These are phyloP conservation scores for Coprinopsis strossmayeri DNA, from an alignment of 768 basidiomycete species.

Conservation along the genomic window DNA sequence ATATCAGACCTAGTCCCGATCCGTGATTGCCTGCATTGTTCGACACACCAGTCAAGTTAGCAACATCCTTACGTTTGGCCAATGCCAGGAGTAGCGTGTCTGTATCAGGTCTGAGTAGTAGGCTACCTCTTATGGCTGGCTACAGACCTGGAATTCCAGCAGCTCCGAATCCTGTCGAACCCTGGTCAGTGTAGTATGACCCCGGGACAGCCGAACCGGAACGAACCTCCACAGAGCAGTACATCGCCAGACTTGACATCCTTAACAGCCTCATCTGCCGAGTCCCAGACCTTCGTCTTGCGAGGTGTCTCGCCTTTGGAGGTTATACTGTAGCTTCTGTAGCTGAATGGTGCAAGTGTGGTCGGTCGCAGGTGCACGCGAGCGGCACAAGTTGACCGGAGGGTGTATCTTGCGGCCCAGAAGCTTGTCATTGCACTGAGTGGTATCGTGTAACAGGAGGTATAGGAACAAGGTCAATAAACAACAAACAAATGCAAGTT, in stretches of 20 bases:
- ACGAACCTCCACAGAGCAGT: conserved; percentile 76
- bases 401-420: not conserved
- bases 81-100: conserved; percentile 83
- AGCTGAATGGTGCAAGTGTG: not conserved
- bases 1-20: conserved; percentile 56
- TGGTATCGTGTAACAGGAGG: no score
- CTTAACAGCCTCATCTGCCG: conserved; percentile 76
- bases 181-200: not conserved
- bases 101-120: conserved; percentile 17
- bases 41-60: conserved; percentile 72
- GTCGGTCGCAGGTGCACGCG: not conserved
- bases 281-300: conserved; percentile 70
- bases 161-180: conserved; percentile 69
- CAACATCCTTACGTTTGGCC: conserved; percentile 66
- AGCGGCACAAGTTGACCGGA: conserved; percentile 1
- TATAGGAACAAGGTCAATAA: no score
- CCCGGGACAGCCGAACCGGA: not conserved
- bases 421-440: no score
- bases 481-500: no score
- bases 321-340: conserved; percentile 29
- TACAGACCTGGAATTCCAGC: conserved; percentile 78
- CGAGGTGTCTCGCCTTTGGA: conserved; percentile 23
- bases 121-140: not conserved
- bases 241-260: conserved; percentile 77
- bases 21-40: conserved; percentile 80